Conservation (phyloP, 331 rosid species). For the Spiraea crenata region DNA sequence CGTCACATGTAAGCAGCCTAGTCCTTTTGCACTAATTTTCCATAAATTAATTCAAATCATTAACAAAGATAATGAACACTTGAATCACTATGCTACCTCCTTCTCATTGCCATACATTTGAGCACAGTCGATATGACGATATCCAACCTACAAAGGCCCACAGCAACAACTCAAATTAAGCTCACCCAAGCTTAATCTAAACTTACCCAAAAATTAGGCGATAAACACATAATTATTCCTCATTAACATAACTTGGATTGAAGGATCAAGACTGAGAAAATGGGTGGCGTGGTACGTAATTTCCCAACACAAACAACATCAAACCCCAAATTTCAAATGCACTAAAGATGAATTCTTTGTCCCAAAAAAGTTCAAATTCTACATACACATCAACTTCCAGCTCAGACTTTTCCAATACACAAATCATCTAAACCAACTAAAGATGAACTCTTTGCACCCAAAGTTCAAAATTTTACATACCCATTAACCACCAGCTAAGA, state of each 20-base stretch:
- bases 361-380: not conserved
- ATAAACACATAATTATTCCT: too few relatives aligned
- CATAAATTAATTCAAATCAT: not conserved
- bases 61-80: not conserved
- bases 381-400: conserved; percentile 65
- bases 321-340: conserved; percentile 15
- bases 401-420: too few relatives aligned
- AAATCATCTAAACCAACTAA: too few relatives aligned
- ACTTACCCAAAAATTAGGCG: not conserved
- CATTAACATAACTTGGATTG: not conserved
- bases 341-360: conserved; percentile 1
- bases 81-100: conserved; percentile 38
- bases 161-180: not conserved
- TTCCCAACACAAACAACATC: not conserved
- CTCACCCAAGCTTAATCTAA: not conserved
- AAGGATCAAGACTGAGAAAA: not conserved
- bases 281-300: conserved; percentile 36
- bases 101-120: conserved; percentile 54
- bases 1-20: too few relatives aligned
- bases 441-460: too few relatives aligned
- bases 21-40: not conserved
- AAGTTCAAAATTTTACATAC: too few relatives aligned
- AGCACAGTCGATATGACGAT: conserved; percentile 71
- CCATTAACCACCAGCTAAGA: too few relatives aligned
- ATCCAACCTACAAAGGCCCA: conserved; percentile 49